These are phyloP conservation scores for Russula lepida DNA, from an alignment of 768 basidiomycete species.

Conservation along the genomic window DNA sequence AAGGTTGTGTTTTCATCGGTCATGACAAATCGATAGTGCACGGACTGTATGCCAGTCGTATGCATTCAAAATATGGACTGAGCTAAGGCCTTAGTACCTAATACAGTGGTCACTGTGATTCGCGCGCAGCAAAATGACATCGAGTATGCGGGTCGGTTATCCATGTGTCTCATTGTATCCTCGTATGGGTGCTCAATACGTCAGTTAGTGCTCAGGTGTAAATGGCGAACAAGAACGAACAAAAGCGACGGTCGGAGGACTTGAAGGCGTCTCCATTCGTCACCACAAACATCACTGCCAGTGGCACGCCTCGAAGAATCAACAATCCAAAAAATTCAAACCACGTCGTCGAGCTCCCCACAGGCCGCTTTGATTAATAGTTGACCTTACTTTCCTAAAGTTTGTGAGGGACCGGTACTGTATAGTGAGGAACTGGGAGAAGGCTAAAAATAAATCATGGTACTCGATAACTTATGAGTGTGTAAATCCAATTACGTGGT, in stretches of 20 bases:
- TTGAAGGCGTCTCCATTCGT: background rate
- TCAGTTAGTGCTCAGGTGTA: background rate
- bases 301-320: background rate
- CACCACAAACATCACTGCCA: background rate
- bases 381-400: background rate
- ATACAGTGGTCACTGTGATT: too few relatives aligned
- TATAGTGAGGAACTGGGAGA: too few relatives aligned
- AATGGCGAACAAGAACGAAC: conserved; percentile 2
- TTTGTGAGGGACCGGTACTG: too few relatives aligned
- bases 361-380: background rate
- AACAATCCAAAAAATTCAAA: background rate
- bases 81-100: too few relatives aligned
- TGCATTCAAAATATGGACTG: too few relatives aligned
- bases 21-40: too few relatives aligned
- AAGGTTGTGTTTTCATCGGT: too few relatives aligned
- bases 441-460: too few relatives aligned
- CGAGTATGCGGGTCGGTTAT: background rate
- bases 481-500: too few relatives aligned
- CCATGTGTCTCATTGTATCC: background rate
- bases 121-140: background rate
- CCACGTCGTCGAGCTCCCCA: background rate
- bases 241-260: background rate
- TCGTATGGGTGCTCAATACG: background rate
- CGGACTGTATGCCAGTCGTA: too few relatives aligned
- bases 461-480: too few relatives aligned